These are phyloP conservation scores for Pichia kluyveri DNA, from an alignment of 805 yeast species.

Conservation along the genomic window DNA sequence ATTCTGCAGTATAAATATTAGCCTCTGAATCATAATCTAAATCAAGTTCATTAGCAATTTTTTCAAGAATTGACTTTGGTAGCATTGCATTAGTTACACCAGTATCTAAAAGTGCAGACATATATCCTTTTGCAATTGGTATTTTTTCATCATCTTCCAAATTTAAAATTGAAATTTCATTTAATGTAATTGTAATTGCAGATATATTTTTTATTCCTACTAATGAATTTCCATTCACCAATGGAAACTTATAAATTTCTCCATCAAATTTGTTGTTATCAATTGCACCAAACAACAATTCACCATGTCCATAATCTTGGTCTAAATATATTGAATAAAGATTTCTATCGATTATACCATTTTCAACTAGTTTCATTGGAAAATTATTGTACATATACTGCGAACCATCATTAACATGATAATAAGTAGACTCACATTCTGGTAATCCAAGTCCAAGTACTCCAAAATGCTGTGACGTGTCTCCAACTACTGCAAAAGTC, in stretches of 20 bases:
- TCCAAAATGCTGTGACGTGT: slow-evolving; percentile 27
- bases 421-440: slow-evolving; percentile 46
- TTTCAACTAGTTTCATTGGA: slow-evolving; percentile 49
- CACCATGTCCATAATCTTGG: slow-evolving; percentile 34
- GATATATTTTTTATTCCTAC: background rate
- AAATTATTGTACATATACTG: slow-evolving; percentile 50
- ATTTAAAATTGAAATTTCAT: slow-evolving; percentile 1
- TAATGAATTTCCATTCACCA: slow-evolving; percentile 30
- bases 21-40: slow-evolving; percentile 32
- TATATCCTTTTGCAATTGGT: slow-evolving; percentile 20
- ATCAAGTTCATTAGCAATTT: slow-evolving; percentile 24
- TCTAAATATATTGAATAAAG: slow-evolving; percentile 59
- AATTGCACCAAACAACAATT: slow-evolving; percentile 61
- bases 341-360: slow-evolving; percentile 45
- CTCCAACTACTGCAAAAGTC: slow-evolving; percentile 60
- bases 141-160: background rate
- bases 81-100: slow-evolving; percentile 45
- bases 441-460: slow-evolving; percentile 67
- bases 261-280: slow-evolving; percentile 58
- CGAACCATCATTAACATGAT: background rate
- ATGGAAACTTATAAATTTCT: slow-evolving; percentile 36
- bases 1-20: slow-evolving; percentile 39
- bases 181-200: slow-evolving; percentile 27
- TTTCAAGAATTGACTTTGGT: slow-evolving; percentile 27
- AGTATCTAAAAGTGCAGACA: slow-evolving; percentile 43